Conservation (phyloP, 768 basidiomycete species). For the Lanmaoa rubissima region DNA sequence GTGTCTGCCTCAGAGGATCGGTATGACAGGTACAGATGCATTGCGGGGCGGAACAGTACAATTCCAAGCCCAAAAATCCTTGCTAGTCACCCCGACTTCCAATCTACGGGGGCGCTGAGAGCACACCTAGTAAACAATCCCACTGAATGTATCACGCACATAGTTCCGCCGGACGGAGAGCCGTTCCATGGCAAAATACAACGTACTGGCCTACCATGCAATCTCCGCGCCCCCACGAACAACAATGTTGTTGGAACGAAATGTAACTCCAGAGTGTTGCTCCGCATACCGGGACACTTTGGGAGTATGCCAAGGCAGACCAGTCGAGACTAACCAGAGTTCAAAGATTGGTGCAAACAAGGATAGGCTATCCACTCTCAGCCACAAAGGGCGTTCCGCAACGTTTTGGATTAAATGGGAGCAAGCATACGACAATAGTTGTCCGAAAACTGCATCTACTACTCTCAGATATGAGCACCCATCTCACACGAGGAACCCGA, state of each 20-base stretch:
- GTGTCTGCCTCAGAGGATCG: not conserved
- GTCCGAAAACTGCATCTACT: slow-evolving; percentile 29
- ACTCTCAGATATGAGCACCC: slow-evolving; percentile 2
- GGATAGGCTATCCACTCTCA: not conserved
- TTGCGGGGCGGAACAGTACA: not conserved
- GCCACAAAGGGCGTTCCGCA: not conserved
- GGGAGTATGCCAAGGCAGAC: not conserved
- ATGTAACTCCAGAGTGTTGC: not conserved
- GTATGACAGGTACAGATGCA: not conserved
- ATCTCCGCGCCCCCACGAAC: not conserved
- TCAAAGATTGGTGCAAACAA: not conserved
- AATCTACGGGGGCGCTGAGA: not conserved
- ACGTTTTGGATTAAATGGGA: slow-evolving; percentile 20
- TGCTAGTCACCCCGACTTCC: not conserved
- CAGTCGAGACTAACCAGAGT: not conserved
- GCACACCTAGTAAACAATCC: not conserved
- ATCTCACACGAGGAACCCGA: not conserved
- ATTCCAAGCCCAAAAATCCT: not conserved
- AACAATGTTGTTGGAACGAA: not conserved
- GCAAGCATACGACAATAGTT: slow-evolving; percentile 18
- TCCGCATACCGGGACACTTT: not conserved
- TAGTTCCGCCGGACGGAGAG: not conserved
- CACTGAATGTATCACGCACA: not conserved
- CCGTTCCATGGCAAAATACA: not conserved
- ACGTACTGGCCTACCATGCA: not conserved